Base-by-base conservation (phyloP, 2,329 filamentous ascomycete species). In the Xylaria sp. region DNA sequence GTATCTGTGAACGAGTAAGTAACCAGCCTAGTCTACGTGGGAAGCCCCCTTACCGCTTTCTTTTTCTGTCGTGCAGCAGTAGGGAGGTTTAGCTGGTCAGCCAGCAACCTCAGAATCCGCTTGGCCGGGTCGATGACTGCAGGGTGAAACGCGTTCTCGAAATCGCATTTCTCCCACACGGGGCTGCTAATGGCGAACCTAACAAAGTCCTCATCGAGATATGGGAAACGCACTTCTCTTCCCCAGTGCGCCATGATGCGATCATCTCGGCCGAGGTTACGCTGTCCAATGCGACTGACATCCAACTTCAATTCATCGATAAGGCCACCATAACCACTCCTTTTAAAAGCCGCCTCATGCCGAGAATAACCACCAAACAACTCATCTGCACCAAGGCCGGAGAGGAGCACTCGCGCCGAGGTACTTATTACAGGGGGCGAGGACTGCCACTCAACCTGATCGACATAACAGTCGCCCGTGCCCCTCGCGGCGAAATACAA, bases 231-330 rank as follows among this genome's bases (percentile, higher is more conserved):
- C 36, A 92, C 92, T 80, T 99, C 96, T 68, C 90, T 91, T 15
- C 92, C 89, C 92, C 94, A 98, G 76, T 97, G 88, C 2, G 93
- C 90, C 79, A 97, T 93, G 20, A 94, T 91, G 28, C 96, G 88
- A 80, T 99, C 97, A 76, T 99, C 96, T 10, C 96, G 90, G 4
- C 96, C 97, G 8, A 99, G 86, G 72, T 99, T 99, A n/a, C 96
- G 89, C 80, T 96, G 93, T 0, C 95, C 94, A 1, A 99, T 87
- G 28, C 97, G 89, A 56, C 88, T 84, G 43, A 98, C 91, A 69
- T 99, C 96, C 3, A 98, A 85, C 67, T 92, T 88, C 5, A 99
- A 86, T 80, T 99, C 95, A 1, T 93, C 87, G 4, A 94, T 81
- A 1, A 99, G 86, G 0, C 91, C 93, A 0, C 81, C 68, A 72